These are phyloP conservation scores for Suillus discolor DNA, from an alignment of 768 basidiomycete genomes.

Conservation along the genomic window DNA sequence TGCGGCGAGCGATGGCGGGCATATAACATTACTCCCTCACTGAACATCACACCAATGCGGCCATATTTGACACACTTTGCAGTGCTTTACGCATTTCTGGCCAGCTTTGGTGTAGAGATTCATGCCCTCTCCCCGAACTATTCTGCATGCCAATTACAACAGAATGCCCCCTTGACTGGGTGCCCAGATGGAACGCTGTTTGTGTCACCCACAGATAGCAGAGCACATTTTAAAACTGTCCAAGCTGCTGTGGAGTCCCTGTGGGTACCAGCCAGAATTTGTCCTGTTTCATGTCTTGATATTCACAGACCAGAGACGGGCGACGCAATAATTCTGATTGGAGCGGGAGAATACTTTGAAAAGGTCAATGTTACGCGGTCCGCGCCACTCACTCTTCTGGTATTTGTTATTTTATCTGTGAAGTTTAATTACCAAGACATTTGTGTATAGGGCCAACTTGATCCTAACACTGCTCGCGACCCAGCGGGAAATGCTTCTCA, in stretches of 20 bases:
- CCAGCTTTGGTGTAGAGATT: neutral
- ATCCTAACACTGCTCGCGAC: conserved; percentile 32
- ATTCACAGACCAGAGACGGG: conserved; percentile 40
- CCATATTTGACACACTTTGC: neutral
- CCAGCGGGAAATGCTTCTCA: conserved; percentile 44
- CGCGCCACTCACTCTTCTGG: conserved; percentile 32
- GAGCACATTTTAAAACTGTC: conserved; percentile 24
- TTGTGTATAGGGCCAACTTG: conserved; percentile 46
- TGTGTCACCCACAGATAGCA: conserved; percentile 34
- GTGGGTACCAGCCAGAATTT: conserved; percentile 33
- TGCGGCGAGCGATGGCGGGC: neutral
- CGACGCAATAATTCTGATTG: conserved; percentile 28
- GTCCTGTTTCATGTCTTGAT: neutral
- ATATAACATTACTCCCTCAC: neutral
- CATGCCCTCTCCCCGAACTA: conserved; percentile 46
- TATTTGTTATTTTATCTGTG: conserved; percentile 11
- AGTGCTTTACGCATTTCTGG: neutral
- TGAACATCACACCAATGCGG: neutral
- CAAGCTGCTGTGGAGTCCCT: conserved; percentile 35
- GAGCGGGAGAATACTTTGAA: conserved; percentile 34
- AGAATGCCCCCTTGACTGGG: conserved; percentile 45
- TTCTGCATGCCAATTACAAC: conserved; percentile 51
- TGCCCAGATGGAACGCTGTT: conserved; percentile 46
- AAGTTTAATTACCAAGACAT: neutral
- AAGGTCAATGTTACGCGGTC: conserved; percentile 34